Base-by-base conservation (phyloP, 1,284 basidiomycete genomes). In the Inonotus obliquus region DNA sequence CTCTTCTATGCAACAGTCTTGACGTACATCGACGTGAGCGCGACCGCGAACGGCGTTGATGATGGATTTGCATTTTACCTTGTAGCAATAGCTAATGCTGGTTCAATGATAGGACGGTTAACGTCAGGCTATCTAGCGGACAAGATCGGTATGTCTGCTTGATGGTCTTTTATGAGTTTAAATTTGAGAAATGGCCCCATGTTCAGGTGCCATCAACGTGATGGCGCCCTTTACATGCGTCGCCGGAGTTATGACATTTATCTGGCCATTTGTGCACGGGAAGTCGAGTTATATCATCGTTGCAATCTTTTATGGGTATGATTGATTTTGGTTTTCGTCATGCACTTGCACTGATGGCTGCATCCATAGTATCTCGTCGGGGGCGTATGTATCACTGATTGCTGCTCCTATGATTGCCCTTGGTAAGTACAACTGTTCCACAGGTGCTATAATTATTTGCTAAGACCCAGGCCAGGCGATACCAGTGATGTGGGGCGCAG, bases 41-140 rank as follows among this genome's bases (percentile, higher is more conserved):
- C 79, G 3, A 71, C 71, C 7, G 67, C 68, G 2, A 69, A 73
- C 32, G 80, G 80, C 2, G 65, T 82, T 4, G 70, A 76, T 0
- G 66, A 73, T 13, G 71, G 76, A n/a, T 77, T 81, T 62, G 72
- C 80, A 0, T 81, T 81, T 68, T 82, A 82, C 65, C 73, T 83
- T 5, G 74, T 82, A 37, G 75, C 79, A 51, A 79, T 83, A 25
- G 75, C 77, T 3, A 83, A 83, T 64, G 79, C 76, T 27, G 67
- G 75, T 23, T 79, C 78, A 4, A 70, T 74, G 4, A 59, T 78
- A 19, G 80, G 80, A 13, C 76, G 81, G 23, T 60, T 81, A 27
- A 52, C 67, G 6, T 70, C 74, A 19, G 81, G 77, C 1, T 29
- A 78, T 7, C 51, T 77, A 23, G 71, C 75, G 11, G 81, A 82